phyloP scores from a whole-genome alignment of 1,139 yeast species.

The Taphrina sp. region DNA sequence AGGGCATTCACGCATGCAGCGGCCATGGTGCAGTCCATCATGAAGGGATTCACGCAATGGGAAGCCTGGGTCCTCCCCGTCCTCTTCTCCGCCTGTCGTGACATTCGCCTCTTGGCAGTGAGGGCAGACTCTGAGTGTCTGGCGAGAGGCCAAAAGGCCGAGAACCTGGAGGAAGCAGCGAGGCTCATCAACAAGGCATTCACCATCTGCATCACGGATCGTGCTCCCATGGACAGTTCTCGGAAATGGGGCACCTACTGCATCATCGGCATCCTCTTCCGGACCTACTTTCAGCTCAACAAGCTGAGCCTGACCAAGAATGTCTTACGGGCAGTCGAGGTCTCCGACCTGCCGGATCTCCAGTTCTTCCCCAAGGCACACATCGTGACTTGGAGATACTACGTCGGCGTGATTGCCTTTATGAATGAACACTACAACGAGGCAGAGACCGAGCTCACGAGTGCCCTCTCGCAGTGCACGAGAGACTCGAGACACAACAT shows the following conservation, averaged over 20 bases:
- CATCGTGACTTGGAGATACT: conserved; percentile 62
- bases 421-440: conserved; percentile 59
- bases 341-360: conserved; percentile 58
- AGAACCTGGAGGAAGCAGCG: conserved; percentile 58
- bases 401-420: conserved; percentile 60
- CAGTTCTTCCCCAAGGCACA: conserved; percentile 53
- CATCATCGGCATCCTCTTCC: conserved; percentile 70
- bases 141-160: conserved; percentile 41
- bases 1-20: conserved; percentile 16
- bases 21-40: conserved; percentile 22
- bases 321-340: conserved; percentile 67
- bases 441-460: conserved; percentile 53
- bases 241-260: conserved; percentile 69
- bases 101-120: conserved; percentile 51
- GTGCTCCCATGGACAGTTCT: conserved; percentile 53
- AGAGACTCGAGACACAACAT: conserved; percentile 26
- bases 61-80: conserved; percentile 62
- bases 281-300: conserved; percentile 65
- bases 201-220: conserved; percentile 75
- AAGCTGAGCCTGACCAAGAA: conserved; percentile 77
- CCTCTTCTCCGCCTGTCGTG: conserved; percentile 56
- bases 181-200: conserved; percentile 65
- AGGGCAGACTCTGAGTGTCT: conserved; percentile 37
- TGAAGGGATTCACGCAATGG: conserved; percentile 28
- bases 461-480: conserved; percentile 51